Conservation (phyloP, 1,139 yeast species). For the Debaryomyces subglobosus region DNA sequence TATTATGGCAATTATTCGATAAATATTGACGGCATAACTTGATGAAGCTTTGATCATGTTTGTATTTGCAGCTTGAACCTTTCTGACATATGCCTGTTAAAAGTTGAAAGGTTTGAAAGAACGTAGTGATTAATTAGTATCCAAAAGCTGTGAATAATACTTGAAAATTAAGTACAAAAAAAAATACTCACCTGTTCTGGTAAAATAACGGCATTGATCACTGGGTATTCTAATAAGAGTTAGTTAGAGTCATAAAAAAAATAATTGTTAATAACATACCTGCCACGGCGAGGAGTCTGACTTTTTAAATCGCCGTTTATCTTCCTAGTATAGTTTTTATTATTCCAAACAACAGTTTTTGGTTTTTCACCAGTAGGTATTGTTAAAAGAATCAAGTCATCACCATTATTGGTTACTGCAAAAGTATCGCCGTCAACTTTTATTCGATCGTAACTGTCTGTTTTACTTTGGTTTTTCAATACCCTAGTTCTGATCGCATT, state of each 20-base stretch:
- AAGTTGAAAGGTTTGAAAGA: constrained; percentile 26
- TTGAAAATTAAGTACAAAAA: neutral
- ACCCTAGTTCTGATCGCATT: constrained; percentile 20
- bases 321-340: constrained; percentile 25
- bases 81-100: constrained; percentile 53
- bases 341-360: constrained; percentile 33
- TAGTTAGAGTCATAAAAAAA: constrained; percentile 15
- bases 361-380: constrained; percentile 20
- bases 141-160: constrained; percentile 2
- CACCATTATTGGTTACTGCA: constrained; percentile 40
- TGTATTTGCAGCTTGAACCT: constrained; percentile 55
- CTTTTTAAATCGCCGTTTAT: constrained; percentile 33
- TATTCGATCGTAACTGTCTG: constrained; percentile 42
- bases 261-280: constrained; percentile 14
- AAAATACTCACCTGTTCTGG: constrained; percentile 43
- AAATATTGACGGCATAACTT: constrained; percentile 58
- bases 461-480: constrained; percentile 27
- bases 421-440: constrained; percentile 33
- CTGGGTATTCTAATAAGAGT: constrained; percentile 17
- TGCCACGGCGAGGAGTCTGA: constrained; percentile 13
- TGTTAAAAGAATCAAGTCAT: constrained; percentile 34
- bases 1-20: constrained; percentile 48
- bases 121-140: constrained; percentile 9
- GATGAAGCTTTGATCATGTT: constrained; percentile 54
- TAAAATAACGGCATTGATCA: constrained; percentile 42